Base-by-base conservation (phyloP, 2,329 filamentous ascomycete species). In the Diaporthe caulivora region DNA sequence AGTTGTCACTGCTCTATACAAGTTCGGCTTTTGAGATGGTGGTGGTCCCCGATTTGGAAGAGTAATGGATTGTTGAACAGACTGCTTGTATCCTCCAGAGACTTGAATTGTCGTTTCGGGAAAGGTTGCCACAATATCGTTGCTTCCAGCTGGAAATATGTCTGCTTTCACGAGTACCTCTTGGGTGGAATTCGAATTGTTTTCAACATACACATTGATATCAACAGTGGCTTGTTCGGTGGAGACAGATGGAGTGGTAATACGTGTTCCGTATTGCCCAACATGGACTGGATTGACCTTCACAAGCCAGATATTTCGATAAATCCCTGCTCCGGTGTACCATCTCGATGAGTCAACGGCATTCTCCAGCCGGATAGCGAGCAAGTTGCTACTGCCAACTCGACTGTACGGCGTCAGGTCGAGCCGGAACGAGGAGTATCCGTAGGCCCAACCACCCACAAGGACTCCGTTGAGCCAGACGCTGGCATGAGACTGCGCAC, bases 261-360 rank as follows among this genome's bases (percentile, higher is more conserved):
- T 81, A 65, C 81, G 86, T 0, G 87, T 89, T 7, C 88, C 88
- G 62, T 81, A 87, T 57, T 89, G 86, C 18, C 79, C 84, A 5
- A 90, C 84, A 73, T 89, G 88, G 0, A 82, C 80, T 1, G 82
- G 78, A 51, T 85, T 79, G 17, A 85, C 84, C 70, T 86, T 88
- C 47, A 85, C 83, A 18, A 90, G 82, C 87, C 87, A 90, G 8
- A 89, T 81, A 73, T 88, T 88, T 1, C 87, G 84, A 76, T 89
- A 89, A 13, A 89, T 80, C 1, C 87, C 87, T 10, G 81, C 87
- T 13, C 87, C 87, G 6, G 87, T 87, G 74, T 89, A 89, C 86
- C 86, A 89, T 1, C 87, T 83, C 2, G 87, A 87, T 2, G 83
- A 86, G 24, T 87, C 82, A 0, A 83, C 37, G 0, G 84, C 80